These are phyloP conservation scores for Colletotrichum aenigma DNA, from an alignment of 2,329 filamentous ascomycete genomes.

Conservation along the genomic window DNA sequence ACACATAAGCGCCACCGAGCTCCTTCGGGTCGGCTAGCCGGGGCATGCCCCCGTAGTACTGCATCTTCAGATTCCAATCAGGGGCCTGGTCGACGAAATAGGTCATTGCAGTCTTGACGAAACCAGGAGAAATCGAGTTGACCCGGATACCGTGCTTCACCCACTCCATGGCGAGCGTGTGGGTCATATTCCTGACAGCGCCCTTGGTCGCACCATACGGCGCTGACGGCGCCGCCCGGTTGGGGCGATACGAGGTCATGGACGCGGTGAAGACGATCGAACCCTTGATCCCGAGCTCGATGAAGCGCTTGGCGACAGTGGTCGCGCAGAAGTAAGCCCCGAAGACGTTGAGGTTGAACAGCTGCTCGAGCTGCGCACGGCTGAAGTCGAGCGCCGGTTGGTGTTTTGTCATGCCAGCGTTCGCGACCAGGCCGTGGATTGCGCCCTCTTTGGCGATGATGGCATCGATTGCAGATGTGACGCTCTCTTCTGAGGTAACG, in stretches of 20 bases:
- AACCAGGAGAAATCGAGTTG: slow-evolving; percentile 51
- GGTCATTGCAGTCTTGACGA: slow-evolving; percentile 48
- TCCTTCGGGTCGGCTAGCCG: slow-evolving; percentile 56
- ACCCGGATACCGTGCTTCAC: slow-evolving; percentile 48
- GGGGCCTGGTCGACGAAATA: slow-evolving; percentile 55
- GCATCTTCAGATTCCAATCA: slow-evolving; percentile 61
- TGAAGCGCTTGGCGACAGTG: slow-evolving; percentile 46
- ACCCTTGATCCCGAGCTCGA: slow-evolving; percentile 36
- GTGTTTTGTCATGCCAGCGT: slow-evolving; percentile 41
- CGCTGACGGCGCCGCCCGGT: slow-evolving; percentile 53
- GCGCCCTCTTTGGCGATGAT: slow-evolving; percentile 41
- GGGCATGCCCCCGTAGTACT: slow-evolving; percentile 63
- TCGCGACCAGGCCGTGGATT: slow-evolving; percentile 37
- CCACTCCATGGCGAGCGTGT: slow-evolving; percentile 51
- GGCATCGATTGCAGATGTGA: slow-evolving; percentile 43
- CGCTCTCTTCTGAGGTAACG: slow-evolving; percentile 44
- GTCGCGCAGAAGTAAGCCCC: slow-evolving; percentile 50
- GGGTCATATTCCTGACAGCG: slow-evolving; percentile 44
- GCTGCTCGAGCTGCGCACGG: not conserved
- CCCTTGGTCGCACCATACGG: slow-evolving; percentile 51
- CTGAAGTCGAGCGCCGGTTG: slow-evolving; percentile 42
- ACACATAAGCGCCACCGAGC: slow-evolving; percentile 61
- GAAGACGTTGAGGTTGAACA: slow-evolving; percentile 47
- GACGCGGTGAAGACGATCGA: slow-evolving; percentile 49
- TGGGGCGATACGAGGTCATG: slow-evolving; percentile 53